Conservation (phyloP, 257 asterid species). For the Solanum pinnatisectum region DNA sequence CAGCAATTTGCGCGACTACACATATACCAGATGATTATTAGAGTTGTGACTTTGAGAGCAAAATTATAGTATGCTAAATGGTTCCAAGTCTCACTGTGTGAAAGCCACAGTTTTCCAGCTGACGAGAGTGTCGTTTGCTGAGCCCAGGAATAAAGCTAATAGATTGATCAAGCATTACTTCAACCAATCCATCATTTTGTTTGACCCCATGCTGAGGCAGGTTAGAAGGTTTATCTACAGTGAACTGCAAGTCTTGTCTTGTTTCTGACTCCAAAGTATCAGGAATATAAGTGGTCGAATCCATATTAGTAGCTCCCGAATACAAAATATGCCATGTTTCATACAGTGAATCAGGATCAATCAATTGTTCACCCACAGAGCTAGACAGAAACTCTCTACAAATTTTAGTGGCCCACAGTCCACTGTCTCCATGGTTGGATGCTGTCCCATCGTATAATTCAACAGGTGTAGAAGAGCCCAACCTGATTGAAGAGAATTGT, state of each 20-base stretch:
- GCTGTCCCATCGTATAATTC: constrained; percentile 59
- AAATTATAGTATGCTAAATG: background rate
- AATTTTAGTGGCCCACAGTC: constrained; percentile 37
- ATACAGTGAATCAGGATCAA: constrained; percentile 30
- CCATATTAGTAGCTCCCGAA: constrained; percentile 24
- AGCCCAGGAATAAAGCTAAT: constrained; percentile 57
- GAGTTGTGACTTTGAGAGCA: constrained; percentile 4
- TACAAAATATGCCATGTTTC: constrained; percentile 28
- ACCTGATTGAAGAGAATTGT: constrained; percentile 58
- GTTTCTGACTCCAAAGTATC: constrained; percentile 29
- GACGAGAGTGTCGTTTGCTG: constrained; percentile 49
- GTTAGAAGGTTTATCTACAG: constrained; percentile 21
- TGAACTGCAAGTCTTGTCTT: constrained; percentile 23
- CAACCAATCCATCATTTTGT: constrained; percentile 30
- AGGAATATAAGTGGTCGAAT: constrained; percentile 16
- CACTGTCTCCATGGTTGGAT: constrained; percentile 28
- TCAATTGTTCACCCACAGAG: constrained; percentile 37
- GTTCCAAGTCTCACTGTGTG: constrained; percentile 50
- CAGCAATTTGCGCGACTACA: constrained; percentile 82
- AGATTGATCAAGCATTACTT: constrained; percentile 56
- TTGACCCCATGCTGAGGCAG: constrained; percentile 16
- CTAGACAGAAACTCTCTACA: constrained; percentile 43
- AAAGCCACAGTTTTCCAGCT: constrained; percentile 73
- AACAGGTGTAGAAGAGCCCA: constrained; percentile 60
- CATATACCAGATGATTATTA: constrained; percentile 24